Evolutionary conservation across 1,284 basidiomycete genomes (phyloP).

Genomic region (Ustilago curta): DNA sequence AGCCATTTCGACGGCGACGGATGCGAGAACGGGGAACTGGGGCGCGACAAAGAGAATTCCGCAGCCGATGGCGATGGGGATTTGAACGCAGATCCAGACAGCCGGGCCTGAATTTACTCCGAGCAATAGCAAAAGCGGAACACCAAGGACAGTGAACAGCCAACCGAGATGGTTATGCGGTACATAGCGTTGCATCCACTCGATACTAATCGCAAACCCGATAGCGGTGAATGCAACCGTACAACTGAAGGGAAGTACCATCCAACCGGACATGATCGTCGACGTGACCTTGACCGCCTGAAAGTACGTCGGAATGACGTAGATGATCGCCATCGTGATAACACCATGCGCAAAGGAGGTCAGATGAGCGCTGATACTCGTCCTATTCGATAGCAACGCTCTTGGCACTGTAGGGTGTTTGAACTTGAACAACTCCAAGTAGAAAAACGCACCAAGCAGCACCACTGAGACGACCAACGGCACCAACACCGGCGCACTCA

Average conservation of each 20-base stretch:
- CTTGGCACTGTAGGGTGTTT: conserved; percentile 34
- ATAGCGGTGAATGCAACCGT: conserved; percentile 42
- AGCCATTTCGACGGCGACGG: conserved; percentile 26
- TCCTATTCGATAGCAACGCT: conserved; percentile 28
- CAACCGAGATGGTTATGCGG: conserved; percentile 48
- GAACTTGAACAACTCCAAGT: conserved; percentile 31
- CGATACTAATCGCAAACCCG: conserved; percentile 35
- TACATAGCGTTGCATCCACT: conserved; percentile 28
- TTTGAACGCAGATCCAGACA: conserved; percentile 35
- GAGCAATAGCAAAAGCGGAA: conserved; percentile 33
- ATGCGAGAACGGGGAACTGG: conserved; percentile 44
- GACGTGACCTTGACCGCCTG: conserved; percentile 30
- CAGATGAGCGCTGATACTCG: conserved; percentile 25
- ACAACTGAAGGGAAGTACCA: conserved; percentile 41
- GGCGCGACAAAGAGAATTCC: conserved; percentile 47
- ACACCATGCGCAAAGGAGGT: conserved; percentile 37
- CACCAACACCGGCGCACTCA: conserved; percentile 20
- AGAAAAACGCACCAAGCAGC: conserved; percentile 35
- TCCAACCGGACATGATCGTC: conserved; percentile 43
- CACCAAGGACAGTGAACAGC: conserved; percentile 41
- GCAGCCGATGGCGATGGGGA: conserved; percentile 40
- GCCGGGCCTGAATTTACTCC: conserved; percentile 13
- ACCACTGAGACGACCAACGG: conserved; percentile 28
- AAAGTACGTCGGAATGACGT: conserved; percentile 46
- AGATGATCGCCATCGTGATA: conserved; percentile 50